Evolutionary conservation across 78 protist genomes (phyloP).

Genomic region (Creolimax fragrantissima): DNA sequence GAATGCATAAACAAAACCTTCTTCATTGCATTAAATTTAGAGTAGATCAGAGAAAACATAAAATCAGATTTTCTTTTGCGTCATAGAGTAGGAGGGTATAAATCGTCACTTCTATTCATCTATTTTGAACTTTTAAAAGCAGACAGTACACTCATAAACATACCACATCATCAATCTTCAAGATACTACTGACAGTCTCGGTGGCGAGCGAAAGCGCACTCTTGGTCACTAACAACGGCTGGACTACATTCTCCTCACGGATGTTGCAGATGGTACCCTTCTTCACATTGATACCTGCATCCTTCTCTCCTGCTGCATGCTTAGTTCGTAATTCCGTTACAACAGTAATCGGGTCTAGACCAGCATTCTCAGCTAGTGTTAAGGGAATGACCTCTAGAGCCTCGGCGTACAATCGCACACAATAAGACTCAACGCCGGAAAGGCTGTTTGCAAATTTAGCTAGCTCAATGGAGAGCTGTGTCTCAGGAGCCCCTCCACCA

Average conservation of each 20-base stretch:
- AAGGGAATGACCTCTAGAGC: constrained; percentile 96
- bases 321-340: constrained; percentile 90
- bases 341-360: constrained; percentile 89
- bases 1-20: too few relatives aligned
- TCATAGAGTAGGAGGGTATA: background rate
- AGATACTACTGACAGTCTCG: constrained; percentile 92
- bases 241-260: constrained; percentile 89
- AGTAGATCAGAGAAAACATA: background rate
- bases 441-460: constrained; percentile 59
- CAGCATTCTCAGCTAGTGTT: constrained; percentile 99
- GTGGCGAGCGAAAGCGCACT: constrained; percentile 93
- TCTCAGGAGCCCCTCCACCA: constrained; percentile 99
- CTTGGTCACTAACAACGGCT: constrained; percentile 91
- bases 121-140: too few relatives aligned
- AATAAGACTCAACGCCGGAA: constrained; percentile 67
- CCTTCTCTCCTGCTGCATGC: constrained; percentile 79
- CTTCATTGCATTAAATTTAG: too few relatives aligned
- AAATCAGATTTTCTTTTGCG: background rate
- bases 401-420: constrained; percentile 90
- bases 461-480: constrained; percentile 67
- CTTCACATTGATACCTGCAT: constrained; percentile 91
- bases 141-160: too few relatives aligned
- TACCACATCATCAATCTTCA: constrained; percentile 95
- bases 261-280: constrained; percentile 78
- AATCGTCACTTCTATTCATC: background rate